phyloP scores from a whole-genome alignment of 257 asterid species.

The Nicotiana undulata region DNA sequence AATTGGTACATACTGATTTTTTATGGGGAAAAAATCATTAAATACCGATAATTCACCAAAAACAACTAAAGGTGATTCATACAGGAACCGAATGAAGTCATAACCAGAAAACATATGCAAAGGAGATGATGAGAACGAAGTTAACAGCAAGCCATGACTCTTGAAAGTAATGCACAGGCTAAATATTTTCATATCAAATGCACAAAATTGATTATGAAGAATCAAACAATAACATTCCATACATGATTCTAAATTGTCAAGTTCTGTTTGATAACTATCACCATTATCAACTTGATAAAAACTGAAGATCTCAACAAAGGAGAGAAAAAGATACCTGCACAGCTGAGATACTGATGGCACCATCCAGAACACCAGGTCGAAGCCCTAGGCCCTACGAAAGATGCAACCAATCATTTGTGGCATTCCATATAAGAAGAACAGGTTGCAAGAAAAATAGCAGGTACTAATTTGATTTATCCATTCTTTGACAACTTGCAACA shows the following conservation, averaged over 20 bases:
- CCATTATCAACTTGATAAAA: neutral
- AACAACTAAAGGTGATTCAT: neutral
- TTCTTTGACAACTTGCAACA: neutral
- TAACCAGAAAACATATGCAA: neutral
- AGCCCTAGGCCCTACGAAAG: slow-evolving; percentile 69
- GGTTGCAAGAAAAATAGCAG: neutral
- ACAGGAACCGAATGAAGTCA: neutral
- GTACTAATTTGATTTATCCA: neutral
- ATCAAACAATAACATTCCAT: neutral
- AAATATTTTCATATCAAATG: neutral
- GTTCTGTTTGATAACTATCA: neutral
- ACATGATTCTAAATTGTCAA: neutral
- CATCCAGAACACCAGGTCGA: slow-evolving; percentile 87
- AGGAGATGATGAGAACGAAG: neutral
- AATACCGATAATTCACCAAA: neutral
- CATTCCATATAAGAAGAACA: neutral
- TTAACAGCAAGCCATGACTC: neutral
- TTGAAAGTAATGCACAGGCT: neutral
- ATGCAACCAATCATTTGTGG: neutral
- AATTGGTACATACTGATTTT: neutral
- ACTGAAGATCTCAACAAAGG: neutral
- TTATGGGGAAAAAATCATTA: too few species aligned
- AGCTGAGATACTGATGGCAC: slow-evolving; percentile 98
- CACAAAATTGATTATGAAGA: neutral
- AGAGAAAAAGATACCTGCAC: slow-evolving; percentile 60